These are phyloP conservation scores for Phytomonas sp. DNA, from an alignment of 208 protist genomes.

Conservation along the genomic window DNA sequence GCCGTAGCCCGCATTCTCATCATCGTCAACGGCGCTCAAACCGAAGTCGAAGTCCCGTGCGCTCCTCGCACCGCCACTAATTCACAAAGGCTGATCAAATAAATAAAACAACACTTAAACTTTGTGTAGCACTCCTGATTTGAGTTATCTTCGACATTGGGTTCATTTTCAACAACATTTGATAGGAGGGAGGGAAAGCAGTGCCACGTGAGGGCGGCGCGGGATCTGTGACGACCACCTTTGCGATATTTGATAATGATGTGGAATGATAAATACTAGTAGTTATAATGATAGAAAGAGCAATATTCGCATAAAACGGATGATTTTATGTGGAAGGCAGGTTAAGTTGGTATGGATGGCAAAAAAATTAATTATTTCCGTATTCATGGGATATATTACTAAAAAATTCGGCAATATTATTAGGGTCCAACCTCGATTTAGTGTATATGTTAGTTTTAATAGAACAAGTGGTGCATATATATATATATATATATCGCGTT, in stretches of 20 bases:
- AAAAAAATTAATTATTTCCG: slow-evolving; percentile 3
- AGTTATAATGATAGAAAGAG: not conserved
- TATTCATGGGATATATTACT: not conserved
- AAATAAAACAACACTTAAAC: not conserved
- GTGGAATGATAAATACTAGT: not conserved
- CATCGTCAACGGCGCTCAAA: not conserved
- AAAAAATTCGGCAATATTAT: not conserved
- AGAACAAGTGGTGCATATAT: not conserved
- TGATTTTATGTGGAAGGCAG: not conserved
- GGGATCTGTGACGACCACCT: not conserved
- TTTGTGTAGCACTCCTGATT: not conserved
- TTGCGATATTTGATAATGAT: not conserved
- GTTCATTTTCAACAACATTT: not conserved
- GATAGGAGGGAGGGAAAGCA: not conserved
- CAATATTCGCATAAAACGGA: not conserved
- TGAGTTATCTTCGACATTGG: not conserved
- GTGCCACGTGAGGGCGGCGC: not conserved
- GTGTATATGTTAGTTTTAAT: not conserved
- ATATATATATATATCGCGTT: slow-evolving; percentile 5
- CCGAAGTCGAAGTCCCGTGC: not conserved
- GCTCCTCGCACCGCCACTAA: slow-evolving; percentile 5
- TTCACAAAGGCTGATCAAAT: not conserved
- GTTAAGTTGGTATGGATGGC: slow-evolving; percentile 1
- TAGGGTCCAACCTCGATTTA: not conserved
- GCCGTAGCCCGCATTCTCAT: slow-evolving; percentile 21